Base-by-base conservation (phyloP, 1,139 yeast genomes). In the Diutina sp. region DNA sequence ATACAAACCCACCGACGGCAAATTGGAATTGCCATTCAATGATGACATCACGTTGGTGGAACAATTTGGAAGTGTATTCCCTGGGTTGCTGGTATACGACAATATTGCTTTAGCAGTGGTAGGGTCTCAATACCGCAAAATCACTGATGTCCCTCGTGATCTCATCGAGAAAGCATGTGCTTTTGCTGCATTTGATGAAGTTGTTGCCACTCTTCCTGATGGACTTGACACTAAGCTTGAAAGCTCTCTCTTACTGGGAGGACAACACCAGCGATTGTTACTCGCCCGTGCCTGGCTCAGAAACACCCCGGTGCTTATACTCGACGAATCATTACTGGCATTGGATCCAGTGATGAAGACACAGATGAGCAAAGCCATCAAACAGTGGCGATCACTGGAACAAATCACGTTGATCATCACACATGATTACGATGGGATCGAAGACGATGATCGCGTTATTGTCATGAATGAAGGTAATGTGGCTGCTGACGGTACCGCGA, bases 281-380 rank as follows among this genome's bases (percentile, higher is more conserved):
- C 66, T 93, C 35, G 97, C 97, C 0, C 77, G 97, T 58, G 97
- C 97, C 0, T 77, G 76, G 60, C 62, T 90, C 5, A 74, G 90
- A 59, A 79, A 91, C 63, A 69, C 95, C 0, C 87, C 91, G 0
- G 77, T 93, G 3, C 71, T 93, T 59, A 79, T 93, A 12, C 71
- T 90, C 35, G 99, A 93, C 70, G 99, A 93, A 66, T 81, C 95
- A 1, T 72, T 89, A 4, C 85, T 93, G 58, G 97, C 97, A 0
- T 69, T 93, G 58, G 97, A 91, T 67, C 67, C 69, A 3, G 62
- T 63, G 0, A 77, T 77, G 54, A 76, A 84, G 59, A 69, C 68
- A 1, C 56, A 63, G 4, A 66, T 88, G 4, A 70, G 85, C 63
- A 66, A 69, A 1, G 73, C 76, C 0, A 73, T 91, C 14, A 77